Percentiles rank a stretch among this genome's conserved stretches.
Conservation (phyloP, 2,329 filamentous ascomycete genomes). For the Calonectria leucothoes region DNA sequence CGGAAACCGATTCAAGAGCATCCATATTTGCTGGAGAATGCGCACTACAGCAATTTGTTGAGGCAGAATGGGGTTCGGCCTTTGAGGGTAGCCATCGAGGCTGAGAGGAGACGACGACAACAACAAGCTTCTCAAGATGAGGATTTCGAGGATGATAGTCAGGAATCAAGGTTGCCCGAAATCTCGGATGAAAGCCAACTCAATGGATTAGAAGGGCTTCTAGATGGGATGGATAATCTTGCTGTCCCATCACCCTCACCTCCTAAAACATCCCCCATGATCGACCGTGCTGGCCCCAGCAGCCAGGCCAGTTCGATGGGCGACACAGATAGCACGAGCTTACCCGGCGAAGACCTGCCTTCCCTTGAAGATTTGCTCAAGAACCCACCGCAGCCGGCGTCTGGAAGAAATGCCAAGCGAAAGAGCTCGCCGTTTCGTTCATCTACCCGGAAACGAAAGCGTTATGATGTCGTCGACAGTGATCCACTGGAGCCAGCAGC, state of each 20-base stretch:
- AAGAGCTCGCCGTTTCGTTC: conserved; percentile 38
- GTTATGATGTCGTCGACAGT: conserved; percentile 46
- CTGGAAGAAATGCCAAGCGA: conserved; percentile 36
- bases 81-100: conserved; percentile 54
- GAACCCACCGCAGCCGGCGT: conserved; percentile 25
- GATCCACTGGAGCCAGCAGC: conserved; percentile 45
- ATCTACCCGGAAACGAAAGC: conserved; percentile 45
- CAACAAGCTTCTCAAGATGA: conserved; percentile 62
- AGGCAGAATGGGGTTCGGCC: conserved; percentile 67
- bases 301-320: conserved; percentile 49
- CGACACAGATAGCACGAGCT: conserved; percentile 52
- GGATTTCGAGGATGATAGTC: conserved; percentile 65
- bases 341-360: conserved; percentile 53
- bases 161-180: conserved; percentile 49
- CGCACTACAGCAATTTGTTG: conserved; percentile 63
- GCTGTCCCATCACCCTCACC: conserved; percentile 45
- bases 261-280: conserved; percentile 41
- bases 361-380: conserved; percentile 49
- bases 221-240: conserved; percentile 34
- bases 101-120: conserved; percentile 45
- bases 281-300: conserved; percentile 41
- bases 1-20: conserved; percentile 72
- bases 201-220: conserved; percentile 28
- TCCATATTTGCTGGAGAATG: conserved; percentile 68
- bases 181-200: conserved; percentile 52